A percentile compares a stretch with the other conserved stretches of the same genome.
Conservation (phyloP, 768 basidiomycete genomes). For the Lactarius trivialis region DNA sequence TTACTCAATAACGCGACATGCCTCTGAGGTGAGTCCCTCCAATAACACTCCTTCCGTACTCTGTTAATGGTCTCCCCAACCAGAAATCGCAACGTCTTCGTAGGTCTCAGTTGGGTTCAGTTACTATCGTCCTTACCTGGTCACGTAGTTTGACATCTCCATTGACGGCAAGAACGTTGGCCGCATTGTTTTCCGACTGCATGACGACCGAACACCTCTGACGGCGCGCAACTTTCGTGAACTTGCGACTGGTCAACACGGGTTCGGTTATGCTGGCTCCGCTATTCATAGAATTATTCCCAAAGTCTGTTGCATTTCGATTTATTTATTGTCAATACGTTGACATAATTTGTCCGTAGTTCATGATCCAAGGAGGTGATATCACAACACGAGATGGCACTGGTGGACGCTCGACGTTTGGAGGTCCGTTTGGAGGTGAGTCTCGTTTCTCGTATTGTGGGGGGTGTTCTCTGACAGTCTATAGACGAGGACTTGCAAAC, state of each 20-base stretch:
- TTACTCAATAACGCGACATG: not conserved
- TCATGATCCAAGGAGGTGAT: conserved; percentile 88
- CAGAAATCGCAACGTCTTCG: conserved; percentile 17
- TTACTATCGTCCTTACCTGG: not conserved
- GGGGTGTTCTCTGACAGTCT: not conserved
- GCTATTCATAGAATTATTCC: conserved; percentile 60
- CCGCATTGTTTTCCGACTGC: conserved; percentile 51
- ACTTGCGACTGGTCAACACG: conserved; percentile 44
- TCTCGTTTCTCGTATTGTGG: not conserved
- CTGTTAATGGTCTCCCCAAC: not conserved
- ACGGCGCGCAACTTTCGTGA: conserved; percentile 52
- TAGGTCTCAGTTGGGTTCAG: not conserved
- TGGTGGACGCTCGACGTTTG: conserved; percentile 84
- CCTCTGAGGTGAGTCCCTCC: not conserved
- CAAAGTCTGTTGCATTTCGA: conserved; percentile 34
- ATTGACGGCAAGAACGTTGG: conserved; percentile 29
- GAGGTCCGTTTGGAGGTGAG: conserved; percentile 67
- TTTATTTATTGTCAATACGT: not conserved
- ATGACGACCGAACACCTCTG: conserved; percentile 43
- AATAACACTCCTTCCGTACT: not conserved
- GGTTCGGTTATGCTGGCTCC: conserved; percentile 43
- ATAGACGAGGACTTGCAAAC: conserved; percentile 66
- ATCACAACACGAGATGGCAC: conserved; percentile 71
- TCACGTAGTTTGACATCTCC: conserved; percentile 30
- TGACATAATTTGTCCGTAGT: conserved; percentile 30